phyloP scores from a whole-genome alignment of 768 basidiomycete species.

The Gloeopeniophorella convolvens region DNA sequence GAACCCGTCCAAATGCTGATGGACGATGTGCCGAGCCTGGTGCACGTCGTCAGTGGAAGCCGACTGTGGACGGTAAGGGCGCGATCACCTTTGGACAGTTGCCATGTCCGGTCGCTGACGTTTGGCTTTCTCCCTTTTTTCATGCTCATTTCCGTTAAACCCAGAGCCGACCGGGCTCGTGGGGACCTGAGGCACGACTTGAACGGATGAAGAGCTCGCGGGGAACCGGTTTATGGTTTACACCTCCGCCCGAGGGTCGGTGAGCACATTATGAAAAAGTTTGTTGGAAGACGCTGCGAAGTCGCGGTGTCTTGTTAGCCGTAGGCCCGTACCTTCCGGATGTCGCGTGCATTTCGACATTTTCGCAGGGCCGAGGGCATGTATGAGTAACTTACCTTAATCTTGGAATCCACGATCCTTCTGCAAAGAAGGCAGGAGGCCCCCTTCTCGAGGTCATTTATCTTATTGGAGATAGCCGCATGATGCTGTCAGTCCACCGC shows the following conservation, averaged over 20 bases:
- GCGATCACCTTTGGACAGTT: neutral
- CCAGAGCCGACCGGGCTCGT: slow-evolving; percentile 15
- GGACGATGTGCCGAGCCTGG: slow-evolving; percentile 14
- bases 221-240: slow-evolving; percentile 17
- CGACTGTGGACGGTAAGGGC: slow-evolving; percentile 21
- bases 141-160: slow-evolving; percentile 7
- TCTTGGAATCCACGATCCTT: slow-evolving; percentile 16
- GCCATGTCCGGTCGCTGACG: slow-evolving; percentile 5
- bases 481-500: slow-evolving; percentile 18
- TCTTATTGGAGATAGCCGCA: slow-evolving; percentile 20
- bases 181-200: slow-evolving; percentile 11
- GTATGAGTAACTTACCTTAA: slow-evolving; percentile 13
- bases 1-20: slow-evolving; percentile 17
- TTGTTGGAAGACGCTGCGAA: slow-evolving; percentile 14
- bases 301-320: slow-evolving; percentile 14
- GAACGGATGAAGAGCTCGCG: slow-evolving; percentile 15
- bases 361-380: slow-evolving; percentile 16
- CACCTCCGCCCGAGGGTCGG: slow-evolving; percentile 12
- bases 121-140: slow-evolving; percentile 7
- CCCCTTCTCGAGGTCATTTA: slow-evolving; percentile 16
- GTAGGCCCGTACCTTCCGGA: slow-evolving; percentile 3
- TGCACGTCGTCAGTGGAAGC: slow-evolving; percentile 17
- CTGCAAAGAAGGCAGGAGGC: slow-evolving; percentile 13
- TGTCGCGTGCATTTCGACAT: slow-evolving; percentile 13
- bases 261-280: too few relatives aligned